Base-by-base conservation (phyloP, 176 grass and related monocot species). In the Luzula sylvatica region DNA sequence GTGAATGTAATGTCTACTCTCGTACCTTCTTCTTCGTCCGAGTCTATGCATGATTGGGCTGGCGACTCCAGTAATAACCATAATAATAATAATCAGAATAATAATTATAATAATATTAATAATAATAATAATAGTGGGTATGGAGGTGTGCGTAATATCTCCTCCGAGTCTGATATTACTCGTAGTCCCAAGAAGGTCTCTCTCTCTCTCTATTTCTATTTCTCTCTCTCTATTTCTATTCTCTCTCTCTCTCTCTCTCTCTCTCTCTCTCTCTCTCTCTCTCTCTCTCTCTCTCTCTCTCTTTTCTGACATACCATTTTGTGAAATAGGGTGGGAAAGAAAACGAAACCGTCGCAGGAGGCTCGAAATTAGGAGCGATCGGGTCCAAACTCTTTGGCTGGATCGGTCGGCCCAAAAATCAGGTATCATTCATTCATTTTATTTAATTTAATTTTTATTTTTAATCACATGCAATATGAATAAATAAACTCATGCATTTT, bases 161-260 rank as follows among this genome's bases (percentile, higher is more conserved):
- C 89, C 86, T 98, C 92, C 21, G 92, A 98, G 72, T 85, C 92
- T 2, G 81, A 98, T 78, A 90, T 98, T 39, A 81, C 81, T 50
- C 72, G 78, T 79, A 83, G 77, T 53, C 82, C 85, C 2, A 87
- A 87, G 59, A 84, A 90, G 81, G 92, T 98, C 55, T 41, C 38
- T 24, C 11, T 12, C 13, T 52, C 11, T 35, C 30, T 35, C 30
- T 35, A n/a, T n/a, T n/a, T n/a, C n/a, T n/a, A n/a, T n/a, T n/a
- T n/a, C n/a, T n/a, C n/a, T 98, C 55, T 41, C 38, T 24, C 11
- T 12, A 12, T 52, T 13, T 35, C 30, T 35, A 4, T 35, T n/a
- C n/a, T n/a, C n/a, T n/a, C n/a, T n/a, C 15, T 55, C 27, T 11
- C 53, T 55, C 21, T 24, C 26, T 42, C 55, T 28, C 20, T 43